Evolutionary conservation across 169 alveolate genomes (phyloP), one percentile per base, ranked within the genome.

Genomic region (Theileria parva): DNA sequence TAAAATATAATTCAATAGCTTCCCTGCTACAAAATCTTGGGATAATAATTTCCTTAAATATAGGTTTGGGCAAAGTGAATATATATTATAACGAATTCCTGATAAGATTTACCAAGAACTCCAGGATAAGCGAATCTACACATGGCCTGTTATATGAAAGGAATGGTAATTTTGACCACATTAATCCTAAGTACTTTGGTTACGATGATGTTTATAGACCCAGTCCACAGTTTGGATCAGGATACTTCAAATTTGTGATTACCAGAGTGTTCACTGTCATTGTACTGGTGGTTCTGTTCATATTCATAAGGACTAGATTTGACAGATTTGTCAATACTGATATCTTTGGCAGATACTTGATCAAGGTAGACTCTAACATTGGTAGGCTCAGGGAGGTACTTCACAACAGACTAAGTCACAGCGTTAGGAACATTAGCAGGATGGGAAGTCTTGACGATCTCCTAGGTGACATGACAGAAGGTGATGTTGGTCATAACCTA

Each of bases 161-260:
- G 4, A 6, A 9, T 19, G 27, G 32, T 19, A 32, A 57, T 1
- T 19, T 21, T 21, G 15, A 57, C 27, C 53, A 44, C 17, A 57
- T 57, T 5, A 57, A 57, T 25, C 66, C 66, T 19, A 57, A 57
- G 27, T 57, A 57, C n/a, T 25, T 21, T 25, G 32, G 37, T 19
- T 57, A 57, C 27, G 66, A 57, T 57, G 66, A 57, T 25, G 37
- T 57, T 1, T 57, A 57, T 57, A 57, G 66, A 57, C 66, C 66
- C 12, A 9, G 5, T 19, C 66, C 66, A 57, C 34, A 25, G 3
- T 57, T 21, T 25, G 66, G 66, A 0, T 25, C 66, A 3, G 66
- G 66, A 6, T 57, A 21, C 66, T 57, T 21, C 8, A 57, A 57
- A 32, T 57, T 57, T 25, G 32, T 57, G n/a, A 9, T 57, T 21